Base-by-base conservation (phyloP, 2,329 filamentous ascomycete genomes). In the Aspergillus phoenicis region DNA sequence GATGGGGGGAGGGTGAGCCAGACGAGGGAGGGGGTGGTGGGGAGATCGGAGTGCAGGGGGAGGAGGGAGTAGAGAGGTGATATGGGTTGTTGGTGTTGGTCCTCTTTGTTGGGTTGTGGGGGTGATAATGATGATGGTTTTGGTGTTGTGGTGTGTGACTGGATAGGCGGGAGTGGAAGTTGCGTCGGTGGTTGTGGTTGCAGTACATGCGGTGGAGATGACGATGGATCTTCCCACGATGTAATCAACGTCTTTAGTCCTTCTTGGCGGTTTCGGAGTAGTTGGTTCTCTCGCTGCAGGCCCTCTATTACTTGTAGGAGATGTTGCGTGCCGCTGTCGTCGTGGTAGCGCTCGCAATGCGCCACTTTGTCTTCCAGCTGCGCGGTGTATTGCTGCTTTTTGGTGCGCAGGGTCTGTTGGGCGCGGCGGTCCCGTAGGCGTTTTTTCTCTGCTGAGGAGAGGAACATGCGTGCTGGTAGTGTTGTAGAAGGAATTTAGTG, bases 381-480 rank as follows among this genome's bases (percentile, higher is more conserved):
- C 10, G 62, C 17, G 22, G 51, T 62, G 17, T 68, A 63, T 8
- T 64, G 61, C 20, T 65, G 54, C 22, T 68, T 70, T 30, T 70
- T 72, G 33, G 66, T 62, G 33, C 70, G 68, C 3, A 72, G 64
- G 15, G 61, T 69, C 39, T 71, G 67, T 47, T 72, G 70, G 3
- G 70, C 68, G 13, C 63, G 66, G n/a, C 70, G 64, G 56, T 72
- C 70, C 38, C 70, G 63, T 1, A 70, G 59, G 17, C 70, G 67
- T 17, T 73, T 71, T 45, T 59, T 59, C 10, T 59, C 57, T 20
- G 39, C 57, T 0, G 57, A 39, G 4, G 49, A 39, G 26, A 57
- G 30, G 26, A 30, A 30, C 33, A 36, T 36, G 11, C 0, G 11
- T 15, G 33, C 2, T 22, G 17, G 10, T 22, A 4, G 41, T 22